These are phyloP conservation scores for Phaeosphaeria sp. DNA, from an alignment of 2,329 filamentous ascomycete species.

Conservation along the genomic window DNA sequence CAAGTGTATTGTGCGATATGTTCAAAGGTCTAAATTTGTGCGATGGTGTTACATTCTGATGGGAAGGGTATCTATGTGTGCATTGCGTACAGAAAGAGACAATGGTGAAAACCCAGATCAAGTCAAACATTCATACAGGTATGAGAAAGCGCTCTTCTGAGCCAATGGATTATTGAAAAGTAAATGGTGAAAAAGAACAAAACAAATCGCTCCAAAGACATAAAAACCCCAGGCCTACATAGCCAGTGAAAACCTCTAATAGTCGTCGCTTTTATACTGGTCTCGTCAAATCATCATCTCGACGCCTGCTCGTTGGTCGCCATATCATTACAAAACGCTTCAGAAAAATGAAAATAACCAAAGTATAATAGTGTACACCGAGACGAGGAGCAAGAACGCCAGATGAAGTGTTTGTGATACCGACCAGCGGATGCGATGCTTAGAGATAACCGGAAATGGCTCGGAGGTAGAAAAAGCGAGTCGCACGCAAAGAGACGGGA, in stretches of 20 bases:
- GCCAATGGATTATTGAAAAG: neutral
- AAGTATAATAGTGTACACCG: neutral
- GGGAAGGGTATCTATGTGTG: neutral
- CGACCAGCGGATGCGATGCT: constrained; percentile 4
- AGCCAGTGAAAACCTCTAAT: neutral
- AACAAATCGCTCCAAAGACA: neutral
- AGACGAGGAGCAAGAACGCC: neutral
- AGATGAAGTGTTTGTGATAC: neutral
- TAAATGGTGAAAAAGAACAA: neutral
- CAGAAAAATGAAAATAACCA: neutral
- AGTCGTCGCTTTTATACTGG: neutral
- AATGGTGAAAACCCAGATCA: neutral
- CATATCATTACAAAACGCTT: constrained; percentile 1
- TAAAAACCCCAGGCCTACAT: neutral
- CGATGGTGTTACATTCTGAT: neutral
- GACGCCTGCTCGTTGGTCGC: constrained; percentile 1
- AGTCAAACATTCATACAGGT: neutral
- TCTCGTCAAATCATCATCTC: constrained; percentile 1
- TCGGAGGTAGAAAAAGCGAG: neutral
- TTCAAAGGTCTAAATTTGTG: neutral
- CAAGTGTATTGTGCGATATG: neutral
- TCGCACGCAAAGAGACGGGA: neutral
- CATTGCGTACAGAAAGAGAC: neutral
- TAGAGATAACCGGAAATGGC: neutral
- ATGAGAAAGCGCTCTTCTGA: neutral